Conservation (phyloP, 257 asterid genomes). For the Solanum paucissectum region DNA sequence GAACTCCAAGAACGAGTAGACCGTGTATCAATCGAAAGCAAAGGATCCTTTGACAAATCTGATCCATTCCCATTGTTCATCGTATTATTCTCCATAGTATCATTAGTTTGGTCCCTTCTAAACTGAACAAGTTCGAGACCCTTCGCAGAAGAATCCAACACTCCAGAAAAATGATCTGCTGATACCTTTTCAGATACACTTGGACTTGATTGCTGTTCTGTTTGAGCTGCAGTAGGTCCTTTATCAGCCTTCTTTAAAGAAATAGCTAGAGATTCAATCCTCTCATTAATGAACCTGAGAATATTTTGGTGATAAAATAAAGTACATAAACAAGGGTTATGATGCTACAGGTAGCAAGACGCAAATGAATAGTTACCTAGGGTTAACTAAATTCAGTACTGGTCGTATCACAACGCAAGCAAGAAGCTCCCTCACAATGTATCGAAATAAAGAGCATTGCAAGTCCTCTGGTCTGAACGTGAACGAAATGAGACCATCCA, state of each 20-base stretch:
- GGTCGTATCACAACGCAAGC: constrained; percentile 91
- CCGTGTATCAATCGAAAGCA: constrained; percentile 65
- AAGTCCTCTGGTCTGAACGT: constrained; percentile 75
- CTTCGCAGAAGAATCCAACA: constrained; percentile 61
- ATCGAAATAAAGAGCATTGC: constrained; percentile 71
- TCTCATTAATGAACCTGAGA: constrained; percentile 88
- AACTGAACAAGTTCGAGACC: constrained; percentile 91
- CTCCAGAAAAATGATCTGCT: constrained; percentile 44
- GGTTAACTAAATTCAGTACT: constrained; percentile 81
- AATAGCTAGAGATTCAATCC: constrained; percentile 66
- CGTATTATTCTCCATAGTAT: constrained; percentile 21
- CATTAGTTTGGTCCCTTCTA: constrained; percentile 49
- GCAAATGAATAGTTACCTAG: constrained; percentile 43
- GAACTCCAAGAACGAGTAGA: constrained; percentile 78
- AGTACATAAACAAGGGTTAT: constrained; percentile 6
- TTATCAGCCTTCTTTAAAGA: constrained; percentile 51
- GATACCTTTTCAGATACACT: constrained; percentile 27
- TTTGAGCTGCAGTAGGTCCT: constrained; percentile 32
- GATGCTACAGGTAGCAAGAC: constrained; percentile 2
- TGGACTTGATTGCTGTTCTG: constrained; percentile 28
- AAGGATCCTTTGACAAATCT: constrained; percentile 66
- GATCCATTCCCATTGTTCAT: constrained; percentile 21
- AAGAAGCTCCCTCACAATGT: constrained; percentile 76
- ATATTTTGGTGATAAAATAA: constrained; percentile 17
- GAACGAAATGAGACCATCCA: constrained; percentile 74